Conservation (phyloP, 192 early-diverging fungal genomes). For the Rhizophlyctis rosea region DNA sequence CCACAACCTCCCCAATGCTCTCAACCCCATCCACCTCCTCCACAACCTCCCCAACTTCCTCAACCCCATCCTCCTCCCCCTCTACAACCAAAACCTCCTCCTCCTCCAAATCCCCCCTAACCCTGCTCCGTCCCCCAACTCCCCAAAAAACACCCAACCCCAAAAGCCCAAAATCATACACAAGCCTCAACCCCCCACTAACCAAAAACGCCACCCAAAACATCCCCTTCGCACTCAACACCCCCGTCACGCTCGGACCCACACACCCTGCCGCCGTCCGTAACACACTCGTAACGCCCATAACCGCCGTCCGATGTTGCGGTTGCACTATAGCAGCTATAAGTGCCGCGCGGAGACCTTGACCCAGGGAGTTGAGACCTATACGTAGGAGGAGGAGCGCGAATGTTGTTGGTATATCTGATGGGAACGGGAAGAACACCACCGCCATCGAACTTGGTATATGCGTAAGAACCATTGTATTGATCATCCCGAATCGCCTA, state of each 20-base stretch:
- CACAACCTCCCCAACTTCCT: too few relatives aligned
- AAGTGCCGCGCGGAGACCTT: background rate
- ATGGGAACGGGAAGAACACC: background rate
- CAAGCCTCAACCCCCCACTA: too few relatives aligned
- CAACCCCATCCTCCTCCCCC: too few relatives aligned
- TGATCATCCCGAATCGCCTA: background rate
- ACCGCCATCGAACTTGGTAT: background rate
- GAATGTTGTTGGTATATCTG: background rate
- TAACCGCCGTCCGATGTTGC: background rate
- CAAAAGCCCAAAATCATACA: too few relatives aligned
- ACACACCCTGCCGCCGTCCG: background rate
- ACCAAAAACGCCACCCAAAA: conserved; percentile 1
- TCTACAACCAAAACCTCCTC: too few relatives aligned
- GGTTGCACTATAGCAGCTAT: background rate
- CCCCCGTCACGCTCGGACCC: background rate
- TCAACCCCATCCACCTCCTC: too few relatives aligned
- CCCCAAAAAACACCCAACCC: too few relatives aligned
- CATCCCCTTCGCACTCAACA: background rate
- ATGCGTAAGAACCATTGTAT: background rate
- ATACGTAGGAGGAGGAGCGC: background rate
- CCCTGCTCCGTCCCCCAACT: too few relatives aligned
- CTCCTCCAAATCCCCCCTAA: too few relatives aligned
- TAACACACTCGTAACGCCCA: background rate
- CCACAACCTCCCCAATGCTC: too few relatives aligned
- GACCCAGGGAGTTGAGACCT: background rate